These are phyloP conservation scores for Excoecaria cochinchinensis DNA, from an alignment of 345 rosid genomes.

Conservation along the genomic window DNA sequence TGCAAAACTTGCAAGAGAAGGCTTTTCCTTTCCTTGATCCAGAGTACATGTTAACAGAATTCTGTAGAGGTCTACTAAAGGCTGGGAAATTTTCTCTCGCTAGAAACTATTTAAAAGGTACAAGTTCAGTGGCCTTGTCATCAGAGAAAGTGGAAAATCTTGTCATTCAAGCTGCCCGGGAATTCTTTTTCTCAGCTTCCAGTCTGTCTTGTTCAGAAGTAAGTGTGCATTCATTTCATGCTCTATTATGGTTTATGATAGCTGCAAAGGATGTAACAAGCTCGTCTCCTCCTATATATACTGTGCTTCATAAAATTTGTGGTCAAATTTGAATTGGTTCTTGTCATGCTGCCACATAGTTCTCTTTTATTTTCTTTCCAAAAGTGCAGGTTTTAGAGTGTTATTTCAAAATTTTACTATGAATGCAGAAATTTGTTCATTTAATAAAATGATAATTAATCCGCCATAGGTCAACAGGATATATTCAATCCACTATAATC, in stretches of 20 bases:
- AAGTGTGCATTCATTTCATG: constrained; percentile 26
- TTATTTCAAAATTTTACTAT: background rate
- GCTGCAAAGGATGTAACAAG: background rate
- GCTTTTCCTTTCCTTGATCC: constrained; percentile 88
- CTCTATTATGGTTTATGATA: constrained; percentile 12
- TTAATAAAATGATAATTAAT: background rate
- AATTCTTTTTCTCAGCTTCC: constrained; percentile 93
- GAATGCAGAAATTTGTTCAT: background rate
- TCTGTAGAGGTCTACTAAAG: constrained; percentile 93
- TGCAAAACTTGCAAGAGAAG: constrained; percentile 76
- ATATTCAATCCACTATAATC: background rate
- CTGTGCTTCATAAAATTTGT: background rate
- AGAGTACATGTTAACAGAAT: constrained; percentile 84
- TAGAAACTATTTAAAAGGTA: constrained; percentile 89
- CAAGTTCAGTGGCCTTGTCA: constrained; percentile 73
- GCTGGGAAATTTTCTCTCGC: constrained; percentile 98
- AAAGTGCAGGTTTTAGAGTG: background rate
- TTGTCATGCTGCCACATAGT: background rate
- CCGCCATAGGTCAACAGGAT: background rate
- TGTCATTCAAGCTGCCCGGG: constrained; percentile 89
- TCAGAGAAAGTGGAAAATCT: constrained; percentile 87
- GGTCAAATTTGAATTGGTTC: background rate
- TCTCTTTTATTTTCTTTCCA: background rate
- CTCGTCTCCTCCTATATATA: background rate
- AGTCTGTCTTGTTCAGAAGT: constrained; percentile 88